These are phyloP conservation scores for Tuber aestivum DNA, from an alignment of 495 filamentous ascomycete genomes.

Conservation along the genomic window DNA sequence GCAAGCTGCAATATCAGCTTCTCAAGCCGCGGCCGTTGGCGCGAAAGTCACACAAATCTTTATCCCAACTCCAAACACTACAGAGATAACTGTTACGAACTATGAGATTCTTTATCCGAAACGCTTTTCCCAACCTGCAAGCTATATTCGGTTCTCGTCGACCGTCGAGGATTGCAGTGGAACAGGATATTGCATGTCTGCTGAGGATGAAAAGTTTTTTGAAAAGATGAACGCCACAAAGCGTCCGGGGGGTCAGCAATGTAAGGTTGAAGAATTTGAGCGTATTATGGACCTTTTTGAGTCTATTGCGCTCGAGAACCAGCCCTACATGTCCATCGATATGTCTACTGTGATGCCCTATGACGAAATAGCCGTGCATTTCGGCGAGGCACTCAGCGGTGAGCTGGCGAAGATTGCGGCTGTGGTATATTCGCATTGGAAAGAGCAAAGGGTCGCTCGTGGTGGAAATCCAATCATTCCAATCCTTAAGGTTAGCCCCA, in stretches of 20 bases:
- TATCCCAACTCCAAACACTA: constrained; percentile 77
- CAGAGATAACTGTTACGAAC: constrained; percentile 67
- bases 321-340: constrained; percentile 84
- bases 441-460: constrained; percentile 56
- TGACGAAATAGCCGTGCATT: constrained; percentile 69
- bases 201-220: constrained; percentile 80
- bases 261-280: constrained; percentile 86
- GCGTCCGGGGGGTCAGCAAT: constrained; percentile 56
- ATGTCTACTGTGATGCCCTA: constrained; percentile 70
- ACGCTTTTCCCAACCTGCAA: constrained; percentile 71
- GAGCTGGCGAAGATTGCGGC: constrained; percentile 67
- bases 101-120: constrained; percentile 85
- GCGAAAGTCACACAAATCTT: constrained; percentile 65
- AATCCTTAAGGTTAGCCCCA: constrained; percentile 61
- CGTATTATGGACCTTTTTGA: constrained; percentile 92
- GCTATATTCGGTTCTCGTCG: constrained; percentile 95
- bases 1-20: constrained; percentile 79
- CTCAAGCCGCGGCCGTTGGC: constrained; percentile 61
- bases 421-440: constrained; percentile 90
- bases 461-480: constrained; percentile 66
- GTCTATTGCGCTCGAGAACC: constrained; percentile 68
- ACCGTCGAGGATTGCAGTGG: constrained; percentile 89
- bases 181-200: constrained; percentile 84
- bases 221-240: constrained; percentile 70
- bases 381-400: constrained; percentile 65